These are phyloP conservation scores for Eruca vesicaria DNA, from an alignment of 441 rosid genomes.

Conservation along the genomic window DNA sequence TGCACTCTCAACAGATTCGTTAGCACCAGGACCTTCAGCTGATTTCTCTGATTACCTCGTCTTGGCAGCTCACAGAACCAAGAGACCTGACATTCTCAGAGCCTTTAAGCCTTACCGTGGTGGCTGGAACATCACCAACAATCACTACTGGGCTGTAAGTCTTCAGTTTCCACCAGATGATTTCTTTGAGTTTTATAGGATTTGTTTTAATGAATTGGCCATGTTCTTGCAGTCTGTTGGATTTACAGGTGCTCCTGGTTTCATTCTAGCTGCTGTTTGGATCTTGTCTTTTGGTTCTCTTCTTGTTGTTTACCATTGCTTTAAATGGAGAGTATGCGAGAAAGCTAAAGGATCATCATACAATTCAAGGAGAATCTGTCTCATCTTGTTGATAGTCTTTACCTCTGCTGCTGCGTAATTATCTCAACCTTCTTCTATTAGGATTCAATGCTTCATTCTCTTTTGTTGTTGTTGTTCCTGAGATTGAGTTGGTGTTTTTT, in stretches of 20 bases:
- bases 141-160: slow-evolving; percentile 94
- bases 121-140: slow-evolving; percentile 84
- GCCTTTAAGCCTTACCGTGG: slow-evolving; percentile 65
- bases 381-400: slow-evolving; percentile 72
- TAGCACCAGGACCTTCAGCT: slow-evolving; percentile 63
- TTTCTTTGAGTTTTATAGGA: not conserved
- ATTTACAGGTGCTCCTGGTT: slow-evolving; percentile 83
- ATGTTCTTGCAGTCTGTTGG: slow-evolving; percentile 75
- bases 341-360: slow-evolving; percentile 51
- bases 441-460: not conserved
- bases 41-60: slow-evolving; percentile 42
- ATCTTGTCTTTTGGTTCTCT: slow-evolving; percentile 76
- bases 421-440: slow-evolving; percentile 2
- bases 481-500: slow-evolving; percentile 1
- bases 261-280: slow-evolving; percentile 77
- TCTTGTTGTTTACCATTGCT: slow-evolving; percentile 60
- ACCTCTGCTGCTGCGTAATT: slow-evolving; percentile 87
- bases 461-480: not conserved
- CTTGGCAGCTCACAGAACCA: slow-evolving; percentile 75
- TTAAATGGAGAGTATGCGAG: slow-evolving; percentile 60
- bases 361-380: slow-evolving; percentile 51
- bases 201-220: slow-evolving; percentile 24
- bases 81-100: slow-evolving; percentile 77
- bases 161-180: not conserved
- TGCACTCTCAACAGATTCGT: slow-evolving; percentile 43